Evolutionary conservation across 2,329 filamentous ascomycete genomes (phyloP).

Genomic region (Cercospora zeina): DNA sequence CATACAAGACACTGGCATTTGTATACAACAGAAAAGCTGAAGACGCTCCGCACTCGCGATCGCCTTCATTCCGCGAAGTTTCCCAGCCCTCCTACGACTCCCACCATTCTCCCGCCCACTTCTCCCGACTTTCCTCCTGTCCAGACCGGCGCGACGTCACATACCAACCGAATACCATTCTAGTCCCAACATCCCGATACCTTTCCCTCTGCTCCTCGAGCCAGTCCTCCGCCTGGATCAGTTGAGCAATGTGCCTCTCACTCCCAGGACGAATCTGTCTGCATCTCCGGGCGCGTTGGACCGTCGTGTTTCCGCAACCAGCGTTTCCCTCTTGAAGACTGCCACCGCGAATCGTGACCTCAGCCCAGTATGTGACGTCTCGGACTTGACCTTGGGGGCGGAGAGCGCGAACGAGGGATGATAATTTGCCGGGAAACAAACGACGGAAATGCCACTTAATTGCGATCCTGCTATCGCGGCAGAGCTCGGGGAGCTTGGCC

Average conservation of each 20-base stretch:
- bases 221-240: background rate
- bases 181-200: background rate
- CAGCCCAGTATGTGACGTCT: conserved; percentile 1
- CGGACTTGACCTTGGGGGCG: background rate
- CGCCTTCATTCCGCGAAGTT: background rate
- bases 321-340: background rate
- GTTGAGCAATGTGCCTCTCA: background rate
- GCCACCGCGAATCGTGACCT: background rate
- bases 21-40: background rate
- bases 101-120: background rate
- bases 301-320: background rate
- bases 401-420: background rate
- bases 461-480: background rate
- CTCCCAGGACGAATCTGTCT: background rate
- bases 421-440: background rate
- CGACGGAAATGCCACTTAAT: background rate
- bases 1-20: background rate
- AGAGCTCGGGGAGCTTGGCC: background rate
- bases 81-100: background rate
- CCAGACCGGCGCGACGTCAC: background rate
- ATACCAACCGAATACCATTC: background rate
- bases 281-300: background rate
- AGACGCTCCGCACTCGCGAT: background rate
- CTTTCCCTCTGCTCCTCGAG: background rate
- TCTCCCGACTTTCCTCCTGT: background rate